phyloP scores from a whole-genome alignment of 2,329 filamentous ascomycete genomes.

The Colletotrichum filicis region DNA sequence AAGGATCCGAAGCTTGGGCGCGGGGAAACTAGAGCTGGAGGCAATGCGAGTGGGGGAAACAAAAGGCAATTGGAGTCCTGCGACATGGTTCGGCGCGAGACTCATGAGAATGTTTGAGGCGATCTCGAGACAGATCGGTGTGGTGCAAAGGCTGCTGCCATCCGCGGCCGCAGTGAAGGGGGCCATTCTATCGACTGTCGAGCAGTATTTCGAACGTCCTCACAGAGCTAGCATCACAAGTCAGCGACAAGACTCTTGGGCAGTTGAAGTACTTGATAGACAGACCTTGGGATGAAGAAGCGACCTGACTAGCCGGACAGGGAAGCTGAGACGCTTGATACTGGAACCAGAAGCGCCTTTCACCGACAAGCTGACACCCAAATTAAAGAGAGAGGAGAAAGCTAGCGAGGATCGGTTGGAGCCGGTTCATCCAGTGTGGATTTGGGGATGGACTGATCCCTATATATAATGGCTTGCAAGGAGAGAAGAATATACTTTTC shows the following conservation, averaged over 20 bases:
- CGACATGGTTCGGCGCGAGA: conserved; percentile 54
- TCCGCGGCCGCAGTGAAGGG: not conserved
- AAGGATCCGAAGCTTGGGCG: conserved; percentile 3
- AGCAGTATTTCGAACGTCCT: not conserved
- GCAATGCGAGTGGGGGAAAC: conserved; percentile 5
- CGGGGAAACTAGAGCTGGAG: not conserved
- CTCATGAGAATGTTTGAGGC: conserved; percentile 41
- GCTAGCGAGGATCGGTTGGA: not conserved
- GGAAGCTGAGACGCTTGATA: not conserved
- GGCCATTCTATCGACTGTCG: conserved; percentile 2
- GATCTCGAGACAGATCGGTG: conserved; percentile 42
- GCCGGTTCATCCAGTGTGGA: conserved; percentile 7
- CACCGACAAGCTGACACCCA: too few species aligned
- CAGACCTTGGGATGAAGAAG: not conserved
- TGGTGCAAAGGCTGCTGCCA: conserved; percentile 35
- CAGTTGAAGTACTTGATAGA: not conserved
- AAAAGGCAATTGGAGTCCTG: not conserved
- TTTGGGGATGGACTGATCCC: not conserved
- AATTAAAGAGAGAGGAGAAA: not conserved
- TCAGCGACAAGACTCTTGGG: not conserved
- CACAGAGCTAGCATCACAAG: not conserved
- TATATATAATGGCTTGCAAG: not conserved
- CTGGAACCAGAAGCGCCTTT: not conserved
- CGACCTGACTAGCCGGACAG: not conserved
- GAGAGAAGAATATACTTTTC: not conserved